These are phyloP conservation scores for Hypoxylon sp. DNA, from an alignment of 2,329 filamentous ascomycete species.

Conservation along the genomic window DNA sequence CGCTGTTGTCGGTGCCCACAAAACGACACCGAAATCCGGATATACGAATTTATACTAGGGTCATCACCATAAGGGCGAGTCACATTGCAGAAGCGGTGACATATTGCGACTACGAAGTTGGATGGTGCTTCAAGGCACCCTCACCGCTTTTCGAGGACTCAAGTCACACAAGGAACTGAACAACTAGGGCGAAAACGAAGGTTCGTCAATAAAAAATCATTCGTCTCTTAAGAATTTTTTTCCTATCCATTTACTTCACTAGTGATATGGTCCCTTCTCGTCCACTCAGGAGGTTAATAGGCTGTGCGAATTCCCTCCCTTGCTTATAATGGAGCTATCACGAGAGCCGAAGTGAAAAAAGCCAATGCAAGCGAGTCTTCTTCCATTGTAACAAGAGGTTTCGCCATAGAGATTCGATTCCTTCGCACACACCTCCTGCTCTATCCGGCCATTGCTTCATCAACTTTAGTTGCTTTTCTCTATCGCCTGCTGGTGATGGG, in stretches of 20 bases:
- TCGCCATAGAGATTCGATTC: slow-evolving; percentile 20
- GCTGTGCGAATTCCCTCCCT: slow-evolving; percentile 28
- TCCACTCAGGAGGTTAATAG: slow-evolving; percentile 23
- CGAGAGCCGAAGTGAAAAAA: slow-evolving; percentile 27
- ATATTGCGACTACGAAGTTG: slow-evolving; percentile 7
- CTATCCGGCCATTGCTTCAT: slow-evolving; percentile 25
- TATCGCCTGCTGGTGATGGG: slow-evolving; percentile 35
- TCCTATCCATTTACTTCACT: slow-evolving; percentile 45
- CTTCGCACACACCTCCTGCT: slow-evolving; percentile 25
- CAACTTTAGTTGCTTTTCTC: slow-evolving; percentile 37
- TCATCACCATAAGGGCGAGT: slow-evolving; percentile 24
- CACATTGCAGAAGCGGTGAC: slow-evolving; percentile 26
- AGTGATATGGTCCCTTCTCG: slow-evolving; percentile 25
- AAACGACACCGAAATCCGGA: slow-evolving; percentile 16
- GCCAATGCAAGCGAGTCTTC: slow-evolving; percentile 33
- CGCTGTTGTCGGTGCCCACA: slow-evolving; percentile 15
- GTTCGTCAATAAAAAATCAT: slow-evolving; percentile 31
- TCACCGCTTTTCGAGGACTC: slow-evolving; percentile 36
- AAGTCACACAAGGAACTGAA: slow-evolving; percentile 25
- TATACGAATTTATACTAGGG: slow-evolving; percentile 13
- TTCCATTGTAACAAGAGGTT: slow-evolving; percentile 26
- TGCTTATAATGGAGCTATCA: slow-evolving; percentile 29
- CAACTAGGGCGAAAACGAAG: slow-evolving; percentile 1
- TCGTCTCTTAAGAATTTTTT: slow-evolving; percentile 41
- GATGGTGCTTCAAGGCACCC: background rate